Percentiles rank a stretch among this genome's conserved stretches.
These are phyloP conservation scores for Carex cristatella DNA, from an alignment of 176 grass and related monocot species.

Conservation along the genomic window DNA sequence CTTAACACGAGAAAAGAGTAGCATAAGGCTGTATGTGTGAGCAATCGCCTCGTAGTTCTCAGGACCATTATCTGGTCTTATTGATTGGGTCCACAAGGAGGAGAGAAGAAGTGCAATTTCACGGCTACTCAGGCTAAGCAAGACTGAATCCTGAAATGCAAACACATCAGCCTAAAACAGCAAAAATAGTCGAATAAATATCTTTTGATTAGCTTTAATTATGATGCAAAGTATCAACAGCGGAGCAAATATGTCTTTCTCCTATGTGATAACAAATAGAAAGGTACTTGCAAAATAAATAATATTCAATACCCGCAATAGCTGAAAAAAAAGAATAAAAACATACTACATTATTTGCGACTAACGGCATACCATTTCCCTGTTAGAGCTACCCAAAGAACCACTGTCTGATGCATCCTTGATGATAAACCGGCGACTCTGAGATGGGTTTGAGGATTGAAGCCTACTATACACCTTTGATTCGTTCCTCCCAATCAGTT, in stretches of 20 bases:
- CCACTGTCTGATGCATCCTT: constrained; percentile 40
- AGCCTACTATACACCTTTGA: constrained; percentile 45
- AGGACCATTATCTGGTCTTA: constrained; percentile 66
- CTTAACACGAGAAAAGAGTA: constrained; percentile 83
- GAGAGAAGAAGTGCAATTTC: constrained; percentile 84
- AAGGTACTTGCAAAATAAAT: background rate
- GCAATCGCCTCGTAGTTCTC: constrained; percentile 85
- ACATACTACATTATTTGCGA: background rate
- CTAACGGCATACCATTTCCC: constrained; percentile 37
- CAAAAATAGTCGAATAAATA: background rate
- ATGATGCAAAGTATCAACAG: background rate
- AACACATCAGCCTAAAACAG: background rate
- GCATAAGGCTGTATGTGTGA: constrained; percentile 89
- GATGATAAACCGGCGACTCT: constrained; percentile 38
- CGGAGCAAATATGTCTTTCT: background rate
- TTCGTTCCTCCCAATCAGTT: constrained; percentile 35
- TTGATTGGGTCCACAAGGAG: constrained; percentile 80
- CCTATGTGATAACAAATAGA: background rate
- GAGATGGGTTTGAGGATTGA: constrained; percentile 24
- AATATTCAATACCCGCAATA: background rate
- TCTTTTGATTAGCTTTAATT: background rate
- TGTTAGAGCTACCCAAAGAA: constrained; percentile 29
- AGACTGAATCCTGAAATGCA: constrained; percentile 55
- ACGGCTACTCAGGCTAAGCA: constrained; percentile 54
- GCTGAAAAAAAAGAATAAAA: background rate